Evolutionary conservation across 257 asterid species (phyloP), one percentile per base, ranked within the genome.

Genomic region (Nicotiana otophora): DNA sequence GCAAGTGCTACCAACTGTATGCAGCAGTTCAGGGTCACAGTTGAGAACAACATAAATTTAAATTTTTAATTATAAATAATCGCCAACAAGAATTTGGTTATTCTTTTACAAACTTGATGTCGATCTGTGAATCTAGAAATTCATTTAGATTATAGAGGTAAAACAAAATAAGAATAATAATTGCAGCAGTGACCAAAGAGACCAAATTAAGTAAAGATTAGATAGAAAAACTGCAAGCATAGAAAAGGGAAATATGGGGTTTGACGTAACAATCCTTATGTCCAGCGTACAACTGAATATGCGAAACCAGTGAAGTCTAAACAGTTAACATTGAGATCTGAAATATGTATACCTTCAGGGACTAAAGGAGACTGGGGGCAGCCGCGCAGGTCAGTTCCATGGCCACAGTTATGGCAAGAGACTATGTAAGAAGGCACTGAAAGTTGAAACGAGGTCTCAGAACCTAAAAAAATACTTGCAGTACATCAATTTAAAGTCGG

Each of bases 391-490:
- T 96, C 98, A 36, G 95, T 87, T 83, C 99, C 98, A 61, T 96
- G 99, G 85, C 99, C 98, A 87, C 99, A 96, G 85, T 96, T 96
- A 82, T 93, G 92, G 74, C 99, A 96, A 77, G 90, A 86, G 68
- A 93, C 87, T 84, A 89, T 86, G 91, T 85, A 94, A 69, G 99
- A 88, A 48, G 99, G 99, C 98, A 94, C 99, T 96, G 93, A 60
- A 78, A 86, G 74, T 81, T 53, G 30, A 23, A 81, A 84, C 67
- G 58, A 31, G 17, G 55, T 77, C 42, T 83, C 81, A 86, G 85
- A 81, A 63, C 53, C 55, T 48, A 77, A 60, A 66, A 69, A 20
- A 39, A 66, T 34, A 39, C 12, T 23, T 19, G 23, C 70, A 77
- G 68, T 30, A 81, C 54, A 30, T 31, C 76, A 48, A 48, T 28